Evolutionary conservation across 164 flowering plant species (phyloP), one percentile per base, ranked within the genome.

Genomic region (Aristolochia californica): DNA sequence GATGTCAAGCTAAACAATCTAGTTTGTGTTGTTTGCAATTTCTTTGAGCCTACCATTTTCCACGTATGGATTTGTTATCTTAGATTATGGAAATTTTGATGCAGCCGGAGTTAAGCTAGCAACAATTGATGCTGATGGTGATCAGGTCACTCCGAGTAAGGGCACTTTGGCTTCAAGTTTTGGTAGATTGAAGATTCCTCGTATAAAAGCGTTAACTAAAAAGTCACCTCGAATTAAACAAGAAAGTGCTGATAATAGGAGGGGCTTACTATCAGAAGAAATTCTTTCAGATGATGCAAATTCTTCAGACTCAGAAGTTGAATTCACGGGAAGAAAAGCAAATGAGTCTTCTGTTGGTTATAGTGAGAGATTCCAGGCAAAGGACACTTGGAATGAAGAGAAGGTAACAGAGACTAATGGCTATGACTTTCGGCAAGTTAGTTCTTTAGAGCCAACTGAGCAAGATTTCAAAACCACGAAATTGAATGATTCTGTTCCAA

Each of bases 151-250:
- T 14, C 16, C 47, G 60, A 34, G 21, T 48, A 56, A n/a, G 22
- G 60, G 56, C 25, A 63, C 44, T 17, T 47, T 28, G 45, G 43
- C 69, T 52, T 50, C 71, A 61, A 70, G 75, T 69, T 84, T 86
- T 70, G 85, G 78, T 60, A 81, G 82, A 77, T 69, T 91, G 55
- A 88, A 82, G 70, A 76, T 73, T 24, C 79, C 76, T 30, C 79
- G 60, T 58, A 78, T 88, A 53, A 84, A 69, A 70, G 71, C 78
- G 59, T 65, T 80, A 43, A 68, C 72, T 16, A 68, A 60, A 63
- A 79, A 68, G 62, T 59, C 66, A 34, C 67, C 79, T 51, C 58
- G 5, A 59, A 67, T 30, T 44, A 78, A 75, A 69, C 68, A 72
- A 64, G 69, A 67, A 22, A 43, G 43, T 30, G 52, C 7, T 18